Conservation (phyloP, 768 basidiomycete genomes). For the Trametes gibbosa region DNA sequence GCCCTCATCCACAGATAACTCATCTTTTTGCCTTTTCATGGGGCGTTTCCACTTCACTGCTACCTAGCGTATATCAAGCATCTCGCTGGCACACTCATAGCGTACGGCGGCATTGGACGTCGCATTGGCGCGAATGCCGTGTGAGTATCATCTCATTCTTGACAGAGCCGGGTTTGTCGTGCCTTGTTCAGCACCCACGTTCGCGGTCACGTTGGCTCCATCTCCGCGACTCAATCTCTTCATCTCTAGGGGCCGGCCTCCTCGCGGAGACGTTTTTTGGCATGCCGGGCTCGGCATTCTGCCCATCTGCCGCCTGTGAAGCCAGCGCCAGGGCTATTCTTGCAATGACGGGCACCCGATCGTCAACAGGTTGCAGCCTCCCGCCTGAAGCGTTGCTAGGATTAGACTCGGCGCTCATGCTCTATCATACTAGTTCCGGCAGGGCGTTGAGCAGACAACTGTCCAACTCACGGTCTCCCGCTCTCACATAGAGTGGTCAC, state of each 20-base stretch:
- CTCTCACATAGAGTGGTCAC: background rate
- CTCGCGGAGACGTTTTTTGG: background rate
- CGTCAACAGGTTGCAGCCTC: background rate
- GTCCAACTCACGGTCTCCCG: slow-evolving; percentile 9
- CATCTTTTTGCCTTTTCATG: background rate
- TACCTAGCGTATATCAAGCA: background rate
- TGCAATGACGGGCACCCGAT: background rate
- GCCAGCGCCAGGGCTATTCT: background rate
- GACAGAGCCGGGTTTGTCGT: slow-evolving; percentile 1
- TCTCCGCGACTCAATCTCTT: slow-evolving; percentile 15
- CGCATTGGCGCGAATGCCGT: background rate
- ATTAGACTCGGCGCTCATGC: slow-evolving; percentile 13
- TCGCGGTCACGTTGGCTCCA: slow-evolving; percentile 8
- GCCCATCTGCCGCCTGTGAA: background rate
- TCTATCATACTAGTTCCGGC: background rate
- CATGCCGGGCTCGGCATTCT: slow-evolving; percentile 8
- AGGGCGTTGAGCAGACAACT: background rate
- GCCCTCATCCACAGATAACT: background rate
- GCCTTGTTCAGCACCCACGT: slow-evolving; percentile 2
- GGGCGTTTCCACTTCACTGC: background rate
- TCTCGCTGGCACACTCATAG: background rate
- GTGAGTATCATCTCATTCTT: background rate
- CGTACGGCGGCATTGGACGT: too few species aligned
- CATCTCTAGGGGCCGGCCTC: background rate
- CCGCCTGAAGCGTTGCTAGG: background rate